Evolutionary conservation across 2,329 filamentous ascomycete genomes (phyloP), one percentile per base, ranked within the genome.

Genomic region (Cladophialophora immunda): DNA sequence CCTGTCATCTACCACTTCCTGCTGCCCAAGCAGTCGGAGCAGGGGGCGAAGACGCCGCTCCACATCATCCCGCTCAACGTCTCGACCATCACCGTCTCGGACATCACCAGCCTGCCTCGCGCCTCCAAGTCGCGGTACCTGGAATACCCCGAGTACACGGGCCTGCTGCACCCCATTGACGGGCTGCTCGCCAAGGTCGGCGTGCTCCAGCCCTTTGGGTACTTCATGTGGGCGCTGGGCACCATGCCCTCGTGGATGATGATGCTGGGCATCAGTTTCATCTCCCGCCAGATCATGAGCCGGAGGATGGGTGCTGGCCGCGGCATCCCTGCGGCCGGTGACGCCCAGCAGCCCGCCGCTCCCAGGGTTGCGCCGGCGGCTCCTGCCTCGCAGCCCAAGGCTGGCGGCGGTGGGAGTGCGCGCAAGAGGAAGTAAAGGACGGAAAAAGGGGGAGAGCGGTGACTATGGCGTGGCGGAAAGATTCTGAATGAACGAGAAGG

Each of bases 191-290:
- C 84, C 58, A 76, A 87, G 77, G 81, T 81, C 72, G 79, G 81
- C 47, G 77, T 89, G 58, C 81, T 80, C 50, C 76, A 87, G 62
- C 83, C 85, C 17, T 74, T 87, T 38, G 88, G 83, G 6, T 89
- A 88, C 70, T 75, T 81, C 52, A 81, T 89, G 62, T 89, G 81
- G 76, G 83, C 75, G 32, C 83, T 90, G 74, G 80, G 83, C 36
- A 80, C 83, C 77, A 82, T 89, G 71, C 88, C 88, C 2, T 88
- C 84, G 72, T 90, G 88, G 88, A 73, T 85, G 65, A 85, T 89
- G 69, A 90, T 90, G 88, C 84, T 90, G 70, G 77, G 81, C 50
- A 85, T 90, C 76, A 87, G 83, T 62, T 85, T 89, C 76, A 74
- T 87, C 72, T 88, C 84, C 78, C 80, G 87, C 73, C 84, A 82